Percentiles rank a stretch among this genome's conserved stretches.
Evolutionary conservation across 2,329 filamentous ascomycete genomes (phyloP).

Genomic region (Magnaporthiopsis incrustans): DNA sequence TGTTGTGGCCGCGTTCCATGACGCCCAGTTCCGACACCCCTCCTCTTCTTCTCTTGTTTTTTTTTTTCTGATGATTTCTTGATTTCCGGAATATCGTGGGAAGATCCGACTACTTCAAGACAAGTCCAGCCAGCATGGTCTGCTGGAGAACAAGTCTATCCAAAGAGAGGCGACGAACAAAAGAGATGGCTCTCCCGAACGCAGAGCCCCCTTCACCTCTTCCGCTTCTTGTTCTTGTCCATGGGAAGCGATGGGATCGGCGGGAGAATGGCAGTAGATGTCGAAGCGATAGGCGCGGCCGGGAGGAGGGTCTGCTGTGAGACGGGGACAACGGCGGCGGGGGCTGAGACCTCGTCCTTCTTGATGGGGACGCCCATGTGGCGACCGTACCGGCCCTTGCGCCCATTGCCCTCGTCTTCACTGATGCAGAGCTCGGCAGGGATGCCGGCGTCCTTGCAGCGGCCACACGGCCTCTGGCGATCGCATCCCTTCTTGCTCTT

Average conservation of each 20-base stretch:
- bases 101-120: conserved; percentile 5
- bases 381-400: conserved; percentile 82
- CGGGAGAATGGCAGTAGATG: conserved; percentile 10
- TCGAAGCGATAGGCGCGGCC: conserved; percentile 33
- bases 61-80: conserved; percentile 2
- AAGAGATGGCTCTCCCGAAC: background rate
- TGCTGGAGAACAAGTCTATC: conserved; percentile 3
- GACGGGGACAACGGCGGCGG: conserved; percentile 20
- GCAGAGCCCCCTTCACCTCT: conserved; percentile 35
- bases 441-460: conserved; percentile 93
- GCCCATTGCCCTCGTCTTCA: conserved; percentile 94
- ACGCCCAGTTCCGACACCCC: background rate
- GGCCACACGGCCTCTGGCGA: conserved; percentile 86
- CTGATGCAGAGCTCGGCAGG: conserved; percentile 90
- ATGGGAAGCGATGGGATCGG: conserved; percentile 13
- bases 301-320: conserved; percentile 31
- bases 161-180: background rate
- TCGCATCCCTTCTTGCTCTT: conserved; percentile 99
- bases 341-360: conserved; percentile 39
- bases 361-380: conserved; percentile 62
- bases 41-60: background rate
- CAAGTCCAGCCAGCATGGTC: background rate
- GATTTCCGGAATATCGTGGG: background rate
- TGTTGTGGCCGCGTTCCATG: background rate
- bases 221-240: conserved; percentile 56